Evolutionary conservation across 306 rosid genomes (phyloP).

Genomic region (Potentilla sterilis): DNA sequence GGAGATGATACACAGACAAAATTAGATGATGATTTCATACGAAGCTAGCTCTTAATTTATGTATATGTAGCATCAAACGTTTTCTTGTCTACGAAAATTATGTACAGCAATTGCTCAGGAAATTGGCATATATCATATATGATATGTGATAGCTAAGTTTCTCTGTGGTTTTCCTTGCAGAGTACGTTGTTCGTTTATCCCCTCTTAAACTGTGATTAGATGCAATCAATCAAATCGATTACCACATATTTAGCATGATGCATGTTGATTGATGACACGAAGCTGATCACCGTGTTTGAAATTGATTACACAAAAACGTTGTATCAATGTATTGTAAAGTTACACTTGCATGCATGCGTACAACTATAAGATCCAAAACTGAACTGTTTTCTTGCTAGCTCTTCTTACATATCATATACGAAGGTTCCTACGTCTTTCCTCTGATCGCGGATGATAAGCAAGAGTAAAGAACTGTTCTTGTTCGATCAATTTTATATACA

Average conservation of each 20-base stretch:
- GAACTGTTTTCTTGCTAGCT: constrained; percentile 31
- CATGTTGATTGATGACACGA: neutral
- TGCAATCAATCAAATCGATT: neutral
- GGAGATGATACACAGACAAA: neutral
- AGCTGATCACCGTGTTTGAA: neutral
- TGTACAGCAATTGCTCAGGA: neutral
- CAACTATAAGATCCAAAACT: constrained; percentile 37
- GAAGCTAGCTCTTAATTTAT: neutral
- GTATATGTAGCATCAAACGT: neutral
- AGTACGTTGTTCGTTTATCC: neutral
- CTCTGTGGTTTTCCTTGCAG: no score
- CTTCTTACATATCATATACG: constrained; percentile 22
- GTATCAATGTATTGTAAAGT: no score
- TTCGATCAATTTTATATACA: neutral
- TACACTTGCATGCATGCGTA: neutral
- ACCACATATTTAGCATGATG: no score
- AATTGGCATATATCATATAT: neutral
- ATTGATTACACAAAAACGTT: neutral
- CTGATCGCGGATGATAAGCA: neutral
- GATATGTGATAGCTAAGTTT: neutral
- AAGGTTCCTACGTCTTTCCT: constrained; percentile 57
- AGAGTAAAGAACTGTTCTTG: neutral
- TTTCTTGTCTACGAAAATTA: neutral
- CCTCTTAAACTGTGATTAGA: neutral
- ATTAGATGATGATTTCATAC: neutral